These are phyloP conservation scores for Phytopythium montanum DNA, from an alignment of 352 stramenopile genomes.

Conservation along the genomic window DNA sequence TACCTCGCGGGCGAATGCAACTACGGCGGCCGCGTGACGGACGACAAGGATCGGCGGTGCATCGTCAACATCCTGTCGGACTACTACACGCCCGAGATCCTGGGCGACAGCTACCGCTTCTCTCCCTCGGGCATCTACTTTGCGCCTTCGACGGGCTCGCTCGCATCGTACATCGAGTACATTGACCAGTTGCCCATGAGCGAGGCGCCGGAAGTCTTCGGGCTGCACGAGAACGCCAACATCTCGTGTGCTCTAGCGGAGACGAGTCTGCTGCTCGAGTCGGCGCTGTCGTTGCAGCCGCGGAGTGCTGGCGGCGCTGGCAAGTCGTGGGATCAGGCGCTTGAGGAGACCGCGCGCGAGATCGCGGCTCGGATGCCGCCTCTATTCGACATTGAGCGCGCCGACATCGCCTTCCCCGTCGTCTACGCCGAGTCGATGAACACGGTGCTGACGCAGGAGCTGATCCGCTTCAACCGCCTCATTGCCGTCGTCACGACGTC, in stretches of 20 bases:
- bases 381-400: slow-evolving; percentile 91
- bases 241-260: slow-evolving; percentile 88
- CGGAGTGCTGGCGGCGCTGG: slow-evolving; percentile 56
- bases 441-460: slow-evolving; percentile 87
- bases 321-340: slow-evolving; percentile 88
- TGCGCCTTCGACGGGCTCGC: slow-evolving; percentile 35
- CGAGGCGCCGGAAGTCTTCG: slow-evolving; percentile 84
- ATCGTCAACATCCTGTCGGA: slow-evolving; percentile 85
- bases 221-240: slow-evolving; percentile 84
- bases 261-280: slow-evolving; percentile 86
- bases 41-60: slow-evolving; percentile 91
- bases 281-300: slow-evolving; percentile 87
- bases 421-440: slow-evolving; percentile 88
- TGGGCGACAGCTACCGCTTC: slow-evolving; percentile 76
- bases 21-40: slow-evolving; percentile 93
- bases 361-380: slow-evolving; percentile 71
- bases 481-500: slow-evolving; percentile 71
- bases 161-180: slow-evolving; percentile 67
- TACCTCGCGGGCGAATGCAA: slow-evolving; percentile 94
- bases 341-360: slow-evolving; percentile 86
- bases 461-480: slow-evolving; percentile 91
- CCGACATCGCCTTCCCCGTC: slow-evolving; percentile 81
- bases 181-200: slow-evolving; percentile 84
- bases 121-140: slow-evolving; percentile 83
- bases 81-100: slow-evolving; percentile 79